A percentile compares a stretch with the other conserved stretches of the same genome.
phyloP scores from a whole-genome alignment of 73 alveolate genomes.

The Paramecium sexaurelia region DNA sequence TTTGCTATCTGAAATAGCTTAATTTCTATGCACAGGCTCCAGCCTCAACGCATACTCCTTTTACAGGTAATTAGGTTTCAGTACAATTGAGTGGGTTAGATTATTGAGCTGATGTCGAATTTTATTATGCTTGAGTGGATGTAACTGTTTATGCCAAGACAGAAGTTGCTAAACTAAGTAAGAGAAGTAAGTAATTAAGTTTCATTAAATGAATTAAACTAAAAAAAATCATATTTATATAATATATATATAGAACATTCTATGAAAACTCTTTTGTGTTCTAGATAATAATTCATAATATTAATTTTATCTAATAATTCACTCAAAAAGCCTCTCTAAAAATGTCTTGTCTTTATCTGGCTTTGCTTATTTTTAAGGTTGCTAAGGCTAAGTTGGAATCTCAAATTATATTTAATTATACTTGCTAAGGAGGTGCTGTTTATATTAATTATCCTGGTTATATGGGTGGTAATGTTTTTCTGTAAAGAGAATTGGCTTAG shows the following conservation, averaged over 20 bases:
- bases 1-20: neutral
- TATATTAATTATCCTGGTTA: neutral
- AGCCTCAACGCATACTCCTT: neutral
- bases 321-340: slow-evolving; percentile 8
- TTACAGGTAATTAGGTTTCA: neutral
- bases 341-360: neutral
- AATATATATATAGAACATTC: neutral
- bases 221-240: too few species aligned
- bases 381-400: slow-evolving; percentile 2
- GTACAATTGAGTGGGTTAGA: neutral
- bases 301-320: neutral
- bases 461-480: neutral
- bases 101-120: neutral
- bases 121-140: neutral
- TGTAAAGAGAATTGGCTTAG: neutral
- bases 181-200: neutral
- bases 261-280: neutral
- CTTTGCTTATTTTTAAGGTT: neutral
- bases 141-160: neutral
- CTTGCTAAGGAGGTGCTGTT: neutral
- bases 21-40: neutral
- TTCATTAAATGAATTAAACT: neutral
- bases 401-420: neutral
- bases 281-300: neutral
- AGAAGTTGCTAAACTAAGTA: neutral